Evolutionary conservation across 1,284 basidiomycete species (phyloP).

Genomic region (Ustilago shanxiensis): DNA sequence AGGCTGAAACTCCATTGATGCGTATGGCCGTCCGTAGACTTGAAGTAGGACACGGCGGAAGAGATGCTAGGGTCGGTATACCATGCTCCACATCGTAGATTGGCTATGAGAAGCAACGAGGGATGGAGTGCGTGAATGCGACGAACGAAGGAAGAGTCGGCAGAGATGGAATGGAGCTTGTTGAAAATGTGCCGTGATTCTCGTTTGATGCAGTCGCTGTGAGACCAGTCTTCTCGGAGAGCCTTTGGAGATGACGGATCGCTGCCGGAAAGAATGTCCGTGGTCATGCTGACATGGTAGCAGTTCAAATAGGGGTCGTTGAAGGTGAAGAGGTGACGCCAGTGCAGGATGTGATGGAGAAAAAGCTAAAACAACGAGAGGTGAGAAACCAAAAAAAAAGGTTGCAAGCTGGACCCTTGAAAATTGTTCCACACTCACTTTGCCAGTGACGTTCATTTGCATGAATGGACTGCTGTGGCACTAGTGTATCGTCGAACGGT

Average conservation of each 20-base stretch:
- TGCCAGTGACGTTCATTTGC: conserved; percentile 11
- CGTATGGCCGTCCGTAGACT: conserved; percentile 94
- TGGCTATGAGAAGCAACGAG: conserved; percentile 75
- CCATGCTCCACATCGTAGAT: conserved; percentile 94
- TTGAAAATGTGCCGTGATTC: conserved; percentile 53
- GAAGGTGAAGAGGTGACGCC: no score
- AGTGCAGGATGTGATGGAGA: no score
- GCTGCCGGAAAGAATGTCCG: background rate
- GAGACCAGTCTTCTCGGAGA: conserved; percentile 25
- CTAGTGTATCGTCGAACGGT: no score
- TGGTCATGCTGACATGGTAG: conserved; percentile 32
- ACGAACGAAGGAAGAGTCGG: conserved; percentile 35
- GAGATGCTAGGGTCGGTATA: conserved; percentile 79
- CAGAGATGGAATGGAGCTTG: conserved; percentile 36
- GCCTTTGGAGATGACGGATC: background rate
- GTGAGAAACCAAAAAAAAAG: background rate
- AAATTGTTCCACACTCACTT: background rate
- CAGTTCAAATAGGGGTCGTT: no score
- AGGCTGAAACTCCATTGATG: conserved; percentile 71
- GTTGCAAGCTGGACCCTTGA: conserved; percentile 26
- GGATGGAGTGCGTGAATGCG: conserved; percentile 18
- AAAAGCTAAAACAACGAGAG: no score
- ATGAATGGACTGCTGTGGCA: background rate
- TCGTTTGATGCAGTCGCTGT: conserved; percentile 43
- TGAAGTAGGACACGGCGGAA: conserved; percentile 83